Conservation (phyloP, 2,329 filamentous ascomycete species). For the Arthrocladium fulminans region DNA sequence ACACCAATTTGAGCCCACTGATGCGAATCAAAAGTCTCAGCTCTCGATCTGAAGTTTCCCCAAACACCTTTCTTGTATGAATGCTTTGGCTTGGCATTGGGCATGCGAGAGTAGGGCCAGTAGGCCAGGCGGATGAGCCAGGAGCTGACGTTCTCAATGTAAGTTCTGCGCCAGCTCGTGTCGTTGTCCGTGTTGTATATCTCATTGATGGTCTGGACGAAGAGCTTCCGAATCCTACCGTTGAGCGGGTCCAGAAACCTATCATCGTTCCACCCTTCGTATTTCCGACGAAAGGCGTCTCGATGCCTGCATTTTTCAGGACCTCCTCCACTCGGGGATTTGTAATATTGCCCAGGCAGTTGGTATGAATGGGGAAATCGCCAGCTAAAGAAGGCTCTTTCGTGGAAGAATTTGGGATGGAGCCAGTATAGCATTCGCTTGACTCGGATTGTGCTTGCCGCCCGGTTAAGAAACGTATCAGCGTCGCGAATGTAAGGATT, state of each 20-base stretch:
- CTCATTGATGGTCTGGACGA: conserved; percentile 10
- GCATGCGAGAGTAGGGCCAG: conserved; percentile 13
- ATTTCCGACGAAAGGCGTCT: conserved; percentile 11
- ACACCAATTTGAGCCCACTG: conserved; percentile 11
- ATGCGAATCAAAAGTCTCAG: conserved; percentile 6
- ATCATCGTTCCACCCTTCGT: conserved; percentile 9
- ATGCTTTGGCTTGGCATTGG: not conserved
- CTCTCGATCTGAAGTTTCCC: not conserved
- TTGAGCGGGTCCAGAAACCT: conserved; percentile 11
- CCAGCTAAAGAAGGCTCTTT: conserved; percentile 10
- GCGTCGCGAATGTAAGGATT: conserved; percentile 9
- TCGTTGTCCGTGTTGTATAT: conserved; percentile 11
- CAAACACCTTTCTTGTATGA: not conserved
- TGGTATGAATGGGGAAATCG: conserved; percentile 10
- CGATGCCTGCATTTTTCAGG: conserved; percentile 9
- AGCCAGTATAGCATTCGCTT: conserved; percentile 9
- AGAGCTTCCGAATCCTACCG: conserved; percentile 11
- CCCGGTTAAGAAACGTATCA: conserved; percentile 10
- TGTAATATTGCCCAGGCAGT: conserved; percentile 8
- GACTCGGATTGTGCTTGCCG: not conserved
- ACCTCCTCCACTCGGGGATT: not conserved
- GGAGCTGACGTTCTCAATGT: conserved; percentile 13
- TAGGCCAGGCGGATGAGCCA: conserved; percentile 13
- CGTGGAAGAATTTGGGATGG: conserved; percentile 11
- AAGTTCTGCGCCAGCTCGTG: conserved; percentile 13